These are phyloP conservation scores for Musa schizocarpa DNA, from an alignment of 176 grass and related monocot species.

Conservation along the genomic window DNA sequence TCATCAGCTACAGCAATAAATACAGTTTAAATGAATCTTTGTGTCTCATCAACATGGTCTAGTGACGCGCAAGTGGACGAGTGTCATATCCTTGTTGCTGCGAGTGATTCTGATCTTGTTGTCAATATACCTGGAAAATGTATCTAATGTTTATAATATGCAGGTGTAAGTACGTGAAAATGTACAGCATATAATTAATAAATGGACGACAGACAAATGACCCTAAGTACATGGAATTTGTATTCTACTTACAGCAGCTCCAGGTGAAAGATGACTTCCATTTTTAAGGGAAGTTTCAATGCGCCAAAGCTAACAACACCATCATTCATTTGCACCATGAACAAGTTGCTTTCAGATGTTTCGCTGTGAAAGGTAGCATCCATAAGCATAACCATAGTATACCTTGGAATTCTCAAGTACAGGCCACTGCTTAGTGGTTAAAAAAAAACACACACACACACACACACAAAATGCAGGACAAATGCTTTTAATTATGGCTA, in stretches of 20 bases:
- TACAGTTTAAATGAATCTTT: no score
- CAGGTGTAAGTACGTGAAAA: background rate
- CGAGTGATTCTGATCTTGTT: constrained; percentile 70
- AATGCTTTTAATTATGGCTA: no score
- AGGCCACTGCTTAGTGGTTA: no score
- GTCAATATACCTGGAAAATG: constrained; percentile 63
- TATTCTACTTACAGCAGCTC: constrained; percentile 47
- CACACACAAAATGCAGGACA: no score
- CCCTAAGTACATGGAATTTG: no score
- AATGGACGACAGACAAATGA: no score
- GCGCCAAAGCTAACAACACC: constrained; percentile 43
- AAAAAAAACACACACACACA: no score
- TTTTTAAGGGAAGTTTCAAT: constrained; percentile 51
- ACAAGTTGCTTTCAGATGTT: constrained; percentile 31
- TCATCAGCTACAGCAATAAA: no score
- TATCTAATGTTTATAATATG: background rate
- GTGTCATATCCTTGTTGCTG: constrained; percentile 25
- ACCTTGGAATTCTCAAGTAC: background rate
- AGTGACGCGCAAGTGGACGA: constrained; percentile 63
- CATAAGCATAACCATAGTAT: background rate
- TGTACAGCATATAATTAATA: no score
- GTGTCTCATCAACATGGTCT: background rate
- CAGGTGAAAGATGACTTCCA: constrained; percentile 36
- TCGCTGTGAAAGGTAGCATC: constrained; percentile 29
- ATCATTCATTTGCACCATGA: constrained; percentile 41